Conservation (phyloP, 768 basidiomycete genomes). For the Lentinula edodes region DNA sequence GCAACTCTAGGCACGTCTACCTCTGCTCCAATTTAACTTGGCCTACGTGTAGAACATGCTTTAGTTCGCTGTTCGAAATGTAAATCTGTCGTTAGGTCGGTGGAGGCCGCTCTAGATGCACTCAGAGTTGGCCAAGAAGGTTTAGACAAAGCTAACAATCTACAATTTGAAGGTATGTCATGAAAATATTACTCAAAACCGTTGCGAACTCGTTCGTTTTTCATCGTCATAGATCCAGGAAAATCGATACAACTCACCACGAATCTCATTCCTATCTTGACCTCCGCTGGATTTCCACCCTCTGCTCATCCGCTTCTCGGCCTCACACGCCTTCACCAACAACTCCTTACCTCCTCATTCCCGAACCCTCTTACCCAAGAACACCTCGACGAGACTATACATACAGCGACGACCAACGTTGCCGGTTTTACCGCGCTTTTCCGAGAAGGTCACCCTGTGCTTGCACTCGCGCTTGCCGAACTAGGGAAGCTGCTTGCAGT, state of each 20-base stretch:
- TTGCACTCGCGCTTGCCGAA: conserved; percentile 71
- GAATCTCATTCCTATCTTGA: conserved; percentile 61
- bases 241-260: conserved; percentile 57
- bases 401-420: conserved; percentile 46
- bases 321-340: conserved; percentile 63
- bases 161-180: conserved; percentile 54
- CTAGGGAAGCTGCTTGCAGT: conserved; percentile 78
- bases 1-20: not conserved
- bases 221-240: conserved; percentile 39
- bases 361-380: conserved; percentile 37
- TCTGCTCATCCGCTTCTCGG: conserved; percentile 76
- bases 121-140: conserved; percentile 68
- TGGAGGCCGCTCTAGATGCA: conserved; percentile 56
- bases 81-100: conserved; percentile 37
- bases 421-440: conserved; percentile 52
- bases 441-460: conserved; percentile 65
- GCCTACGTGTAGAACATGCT: conserved; percentile 33
- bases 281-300: conserved; percentile 52
- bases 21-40: not conserved
- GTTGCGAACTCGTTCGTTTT: not conserved
- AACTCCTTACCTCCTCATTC: conserved; percentile 56
- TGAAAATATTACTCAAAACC: not conserved
- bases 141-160: conserved; percentile 59
- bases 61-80: conserved; percentile 53
- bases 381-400: conserved; percentile 57